Base-by-base conservation (phyloP, 805 yeast species). In the Schizosaccharomyces lindneri region DNA sequence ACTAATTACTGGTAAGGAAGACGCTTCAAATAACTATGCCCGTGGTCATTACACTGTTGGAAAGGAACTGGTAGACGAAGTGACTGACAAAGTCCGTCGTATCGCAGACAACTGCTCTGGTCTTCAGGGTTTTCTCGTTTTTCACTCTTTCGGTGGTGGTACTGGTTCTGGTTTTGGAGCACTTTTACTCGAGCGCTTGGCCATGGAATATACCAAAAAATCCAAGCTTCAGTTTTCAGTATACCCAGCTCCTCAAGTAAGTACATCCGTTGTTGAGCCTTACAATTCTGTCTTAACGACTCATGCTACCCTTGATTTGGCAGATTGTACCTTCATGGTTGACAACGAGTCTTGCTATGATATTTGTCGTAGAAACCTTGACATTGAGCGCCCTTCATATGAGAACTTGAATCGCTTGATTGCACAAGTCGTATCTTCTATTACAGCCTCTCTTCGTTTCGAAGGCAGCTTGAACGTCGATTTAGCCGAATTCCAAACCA, bases 31-130 rank as follows among this genome's bases (percentile, higher is more conserved):
- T 73, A 93, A 93, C 77, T 90, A 51, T 73, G 98, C 97, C 62
- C 87, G 97, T 78, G 98, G 98, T 70, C 97, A 93, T 74, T 93
- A 89, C 79, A 90, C 98, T 51, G 89, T 89, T 62, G 98, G 98
- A 65, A 86, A 95, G 78, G 96, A 88, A 73, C 75, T 93, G 67
- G 78, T 90, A 69, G 98, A 93, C 70, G 96, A 87, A 69, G 85
- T 89, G 64, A 81, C 88, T 76, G 97, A 90, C 74, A 85, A 97
- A 75, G 79, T 93, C 64, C 87, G 97, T 78, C 88, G 89, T 74
- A 87, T 90, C 21, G 77, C 78, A 55, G 64, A 43, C 63, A 43
- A 43, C 75, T 87, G 97, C 78, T 95, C 87, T 72, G 97, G 98
- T 64, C 80, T 90, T 70, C 98, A 90, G 77, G 98, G 98, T 65